Base-by-base conservation (phyloP, 2,329 filamentous ascomycete species). In the Juglanconis oblonga region DNA sequence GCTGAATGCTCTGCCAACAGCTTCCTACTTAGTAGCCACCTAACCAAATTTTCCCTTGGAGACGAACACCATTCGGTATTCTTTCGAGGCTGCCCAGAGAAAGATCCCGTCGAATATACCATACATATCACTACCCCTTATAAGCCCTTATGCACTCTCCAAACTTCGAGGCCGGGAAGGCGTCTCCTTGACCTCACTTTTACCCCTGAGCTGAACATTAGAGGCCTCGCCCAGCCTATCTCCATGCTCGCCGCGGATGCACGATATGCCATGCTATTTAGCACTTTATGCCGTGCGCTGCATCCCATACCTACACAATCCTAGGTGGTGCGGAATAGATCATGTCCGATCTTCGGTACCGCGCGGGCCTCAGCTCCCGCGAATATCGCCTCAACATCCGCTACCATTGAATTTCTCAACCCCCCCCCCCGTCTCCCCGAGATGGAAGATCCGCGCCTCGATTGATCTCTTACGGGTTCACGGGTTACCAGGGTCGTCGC, bases 141-240 rank as follows among this genome's bases (percentile, higher is more conserved):
- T 13, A 13, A 38, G 11, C 36, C 36, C 11, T 38, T 13, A 38
- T 24, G 24, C 24, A 38, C 36, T 38, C 8, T 8, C 7, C 36
- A 38, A 38, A 7, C 36, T 38, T 38, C 3, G 11, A 38, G 35
- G 11, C 35, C 35, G 35, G 35, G 35, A 38, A 38, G 35, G 7
- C 35, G 11, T 38, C 35, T 38, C 35, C 47, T 38, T 49, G 11
- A 31, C 8, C 47, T 17, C 47, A 24, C 14, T 45, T 49, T 36
- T 24, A 50, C 56, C 56, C 56, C 56, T 58, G 56, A 58, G 56
- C 56, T 58, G 56, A 58, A 44, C 56, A 58, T 58, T 35, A 53
- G 38, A 53, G 47, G 44, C 32, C 40, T 42, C 24, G 56, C 52
- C 48, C 38, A 45, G 38, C 56, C 49, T 49, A 56, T 49, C 44